Base-by-base conservation (phyloP, 1,284 basidiomycete species). In the Cryptococcus depauperatus region DNA sequence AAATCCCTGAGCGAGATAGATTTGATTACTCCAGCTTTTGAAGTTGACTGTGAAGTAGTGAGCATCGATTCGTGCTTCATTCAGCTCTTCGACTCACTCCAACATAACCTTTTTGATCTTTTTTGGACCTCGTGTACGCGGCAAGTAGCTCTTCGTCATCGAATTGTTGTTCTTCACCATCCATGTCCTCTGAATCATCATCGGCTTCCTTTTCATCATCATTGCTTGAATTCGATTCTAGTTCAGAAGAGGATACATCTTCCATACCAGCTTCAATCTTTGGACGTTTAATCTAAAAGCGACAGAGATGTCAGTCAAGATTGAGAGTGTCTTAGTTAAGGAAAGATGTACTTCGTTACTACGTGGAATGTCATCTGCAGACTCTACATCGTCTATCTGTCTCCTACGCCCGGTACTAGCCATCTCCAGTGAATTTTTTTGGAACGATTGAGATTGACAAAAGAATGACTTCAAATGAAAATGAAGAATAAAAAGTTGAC, bases 1-100 rank as follows among this genome's bases (percentile, higher is more conserved):
- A 98, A 98, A 67, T 96, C 85, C 62, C 81, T 76, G 76, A 95
- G 80, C 59, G 87, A 83, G 42, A 98, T 79, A 21, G 76, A 76
- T 59, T 90, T 84, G 54, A 97, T 85, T 50, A 93, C 83, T 10
- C 92, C 93, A 57, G 83, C 79, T 40, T 89, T 82, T 4, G 87
- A 85, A 37, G 85, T 88, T 21, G 21, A 33, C 38, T 43, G 23
- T 41, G 14, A 40, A 9, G 13, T 9, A 23, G n/a, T 7, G n/a
- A n/a, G n/a, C n/a, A n/a, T 11, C 8, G 21, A 13, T 16, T n/a
- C 26, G 25, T n/a, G 3, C 37, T 25, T 6, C 8, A 14, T 14
- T 29, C 23, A 27, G 32, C 22, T 21, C 6, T 2, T 35, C 9
- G 13, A 33, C 47, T 44, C 38, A 52, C 50, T 4, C 50, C 50